Evolutionary conservation across 1,284 basidiomycete genomes (phyloP).

Genomic region (Fomitopsis palustris): DNA sequence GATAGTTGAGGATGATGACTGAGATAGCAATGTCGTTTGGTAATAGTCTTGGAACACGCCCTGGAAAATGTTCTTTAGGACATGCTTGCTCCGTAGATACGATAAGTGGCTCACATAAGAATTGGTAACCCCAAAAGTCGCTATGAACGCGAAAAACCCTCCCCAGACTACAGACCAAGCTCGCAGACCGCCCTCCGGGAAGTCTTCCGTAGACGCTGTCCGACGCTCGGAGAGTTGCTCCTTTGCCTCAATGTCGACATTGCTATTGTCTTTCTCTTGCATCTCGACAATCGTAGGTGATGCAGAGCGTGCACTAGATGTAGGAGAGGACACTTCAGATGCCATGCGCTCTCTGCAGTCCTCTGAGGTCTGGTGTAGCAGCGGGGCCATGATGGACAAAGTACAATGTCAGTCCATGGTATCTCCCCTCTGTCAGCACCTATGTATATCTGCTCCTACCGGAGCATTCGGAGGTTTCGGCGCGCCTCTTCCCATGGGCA

Average conservation of each 20-base stretch:
- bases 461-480: background rate
- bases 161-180: conserved; percentile 31
- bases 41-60: conserved; percentile 41
- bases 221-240: background rate
- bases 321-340: background rate
- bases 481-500: background rate
- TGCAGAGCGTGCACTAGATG: background rate
- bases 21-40: conserved; percentile 30
- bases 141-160: conserved; percentile 27
- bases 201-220: conserved; percentile 1
- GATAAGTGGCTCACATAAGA: conserved; percentile 24
- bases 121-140: conserved; percentile 32
- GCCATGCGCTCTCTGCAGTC: background rate
- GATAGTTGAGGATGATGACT: conserved; percentile 34
- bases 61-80: conserved; percentile 10
- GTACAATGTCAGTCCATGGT: background rate
- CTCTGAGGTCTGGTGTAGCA: background rate
- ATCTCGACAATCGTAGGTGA: background rate
- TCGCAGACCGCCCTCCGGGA: conserved; percentile 27
- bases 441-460: background rate
- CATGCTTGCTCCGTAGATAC: background rate
- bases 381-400: background rate
- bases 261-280: background rate
- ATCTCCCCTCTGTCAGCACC: background rate
- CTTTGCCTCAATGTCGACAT: background rate